Evolutionary conservation across 495 filamentous ascomycete genomes (phyloP).

Genomic region (Talaromyces thailandensis): DNA sequence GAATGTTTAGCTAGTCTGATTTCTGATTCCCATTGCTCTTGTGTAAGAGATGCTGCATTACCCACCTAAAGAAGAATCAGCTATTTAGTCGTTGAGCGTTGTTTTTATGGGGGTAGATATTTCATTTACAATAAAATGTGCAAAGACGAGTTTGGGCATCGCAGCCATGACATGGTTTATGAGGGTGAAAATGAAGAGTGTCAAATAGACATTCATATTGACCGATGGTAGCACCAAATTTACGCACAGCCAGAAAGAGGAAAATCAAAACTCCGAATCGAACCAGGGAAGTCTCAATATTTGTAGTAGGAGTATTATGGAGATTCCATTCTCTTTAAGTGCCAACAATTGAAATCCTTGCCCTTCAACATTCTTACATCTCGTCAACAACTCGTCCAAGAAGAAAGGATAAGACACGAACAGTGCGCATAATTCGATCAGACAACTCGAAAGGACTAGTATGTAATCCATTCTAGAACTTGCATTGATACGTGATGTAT

Average conservation of each 20-base stretch:
- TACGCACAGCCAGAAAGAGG: neutral
- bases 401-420: neutral
- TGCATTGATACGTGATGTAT: neutral
- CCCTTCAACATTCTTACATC: neutral
- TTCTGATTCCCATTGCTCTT: constrained; percentile 48
- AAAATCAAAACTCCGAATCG: neutral
- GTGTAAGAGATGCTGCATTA: constrained; percentile 20
- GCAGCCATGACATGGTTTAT: neutral
- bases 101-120: neutral
- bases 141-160: constrained; percentile 21
- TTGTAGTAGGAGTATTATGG: no score
- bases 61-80: constrained; percentile 14
- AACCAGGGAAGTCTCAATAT: neutral
- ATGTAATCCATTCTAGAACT: neutral
- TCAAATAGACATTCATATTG: neutral
- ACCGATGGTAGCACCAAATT: neutral
- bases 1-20: constrained; percentile 50
- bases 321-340: no score
- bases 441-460: neutral
- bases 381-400: neutral
- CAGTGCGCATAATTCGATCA: neutral
- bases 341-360: neutral
- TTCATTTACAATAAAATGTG: constrained; percentile 25
- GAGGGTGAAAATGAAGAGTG: neutral
- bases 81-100: neutral